These are phyloP conservation scores for Globisporangium cederbergense DNA, from an alignment of 352 stramenopile species.

Conservation along the genomic window DNA sequence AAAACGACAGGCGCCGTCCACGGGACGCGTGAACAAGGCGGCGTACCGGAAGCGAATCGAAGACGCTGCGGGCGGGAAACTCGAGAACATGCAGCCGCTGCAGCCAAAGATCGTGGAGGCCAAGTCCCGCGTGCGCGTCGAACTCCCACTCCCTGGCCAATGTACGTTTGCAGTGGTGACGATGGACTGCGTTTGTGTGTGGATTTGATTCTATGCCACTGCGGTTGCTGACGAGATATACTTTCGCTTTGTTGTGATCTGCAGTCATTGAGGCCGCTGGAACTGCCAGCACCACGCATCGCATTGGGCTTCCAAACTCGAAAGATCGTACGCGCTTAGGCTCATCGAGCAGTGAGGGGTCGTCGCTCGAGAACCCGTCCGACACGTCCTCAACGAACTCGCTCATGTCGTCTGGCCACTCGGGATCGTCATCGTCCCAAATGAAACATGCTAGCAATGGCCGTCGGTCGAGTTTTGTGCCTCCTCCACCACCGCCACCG, in stretches of 20 bases:
- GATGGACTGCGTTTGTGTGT: conserved; percentile 1
- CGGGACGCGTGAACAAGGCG: conserved; percentile 68
- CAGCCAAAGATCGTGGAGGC: conserved; percentile 61
- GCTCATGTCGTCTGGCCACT: conserved; percentile 47
- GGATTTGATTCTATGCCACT: neutral
- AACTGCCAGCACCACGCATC: conserved; percentile 14
- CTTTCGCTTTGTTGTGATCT: neutral
- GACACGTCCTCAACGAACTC: conserved; percentile 48
- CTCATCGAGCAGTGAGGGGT: conserved; percentile 39
- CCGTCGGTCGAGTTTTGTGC: conserved; percentile 20
- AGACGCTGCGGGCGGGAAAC: conserved; percentile 69
- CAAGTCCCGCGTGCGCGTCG: conserved; percentile 60
- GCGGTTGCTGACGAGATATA: conserved; percentile 1
- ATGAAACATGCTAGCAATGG: conserved; percentile 18
- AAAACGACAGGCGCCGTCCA: conserved; percentile 61
- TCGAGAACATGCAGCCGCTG: conserved; percentile 71
- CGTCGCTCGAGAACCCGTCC: conserved; percentile 36
- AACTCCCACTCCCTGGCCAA: conserved; percentile 70
- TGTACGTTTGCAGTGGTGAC: conserved; percentile 38
- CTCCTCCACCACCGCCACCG: conserved; percentile 18
- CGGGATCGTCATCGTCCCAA: conserved; percentile 25
- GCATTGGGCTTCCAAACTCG: conserved; percentile 19
- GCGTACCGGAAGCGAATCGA: conserved; percentile 74
- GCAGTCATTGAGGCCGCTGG: conserved; percentile 53
- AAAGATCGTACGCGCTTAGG: conserved; percentile 23